These are phyloP conservation scores for Leccinum longicurvipes DNA, from an alignment of 768 basidiomycete genomes.

Conservation along the genomic window DNA sequence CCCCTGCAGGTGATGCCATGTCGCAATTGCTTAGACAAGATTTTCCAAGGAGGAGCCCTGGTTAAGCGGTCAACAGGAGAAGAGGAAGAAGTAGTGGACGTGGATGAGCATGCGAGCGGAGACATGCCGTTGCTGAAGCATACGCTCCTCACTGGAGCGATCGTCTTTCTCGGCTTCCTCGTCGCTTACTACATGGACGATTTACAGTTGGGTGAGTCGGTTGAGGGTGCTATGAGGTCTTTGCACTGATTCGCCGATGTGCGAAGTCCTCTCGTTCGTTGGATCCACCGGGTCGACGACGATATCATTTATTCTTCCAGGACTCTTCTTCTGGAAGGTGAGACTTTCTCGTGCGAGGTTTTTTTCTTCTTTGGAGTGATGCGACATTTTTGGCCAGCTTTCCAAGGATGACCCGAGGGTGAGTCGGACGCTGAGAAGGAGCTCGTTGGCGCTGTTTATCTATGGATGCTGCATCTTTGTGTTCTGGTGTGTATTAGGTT, in stretches of 20 bases:
- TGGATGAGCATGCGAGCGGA: constrained; percentile 51
- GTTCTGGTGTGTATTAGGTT: constrained; percentile 69
- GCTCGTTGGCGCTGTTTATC: constrained; percentile 60
- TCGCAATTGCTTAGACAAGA: constrained; percentile 87
- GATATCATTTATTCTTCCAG: constrained; percentile 94
- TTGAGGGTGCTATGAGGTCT: neutral
- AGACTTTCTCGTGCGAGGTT: constrained; percentile 14
- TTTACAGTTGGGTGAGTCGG: constrained; percentile 64
- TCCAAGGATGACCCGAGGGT: constrained; percentile 61
- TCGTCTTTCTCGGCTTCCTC: constrained; percentile 62
- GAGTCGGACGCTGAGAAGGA: constrained; percentile 52
- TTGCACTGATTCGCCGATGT: constrained; percentile 13
- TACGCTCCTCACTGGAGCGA: constrained; percentile 60
- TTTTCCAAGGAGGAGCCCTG: constrained; percentile 53
- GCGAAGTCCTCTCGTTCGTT: constrained; percentile 89
- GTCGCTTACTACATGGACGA: constrained; percentile 79
- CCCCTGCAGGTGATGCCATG: constrained; percentile 95
- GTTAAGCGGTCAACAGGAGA: constrained; percentile 40
- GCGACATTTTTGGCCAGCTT: constrained; percentile 42
- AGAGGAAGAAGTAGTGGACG: constrained; percentile 45
- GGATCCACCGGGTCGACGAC: constrained; percentile 96
- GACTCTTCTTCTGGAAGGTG: constrained; percentile 92
- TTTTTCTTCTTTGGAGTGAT: neutral
- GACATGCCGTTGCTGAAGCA: constrained; percentile 74
- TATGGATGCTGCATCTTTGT: constrained; percentile 82